phyloP scores from a whole-genome alignment of 345 rosid species.

The Eucalyptus coolabah region DNA sequence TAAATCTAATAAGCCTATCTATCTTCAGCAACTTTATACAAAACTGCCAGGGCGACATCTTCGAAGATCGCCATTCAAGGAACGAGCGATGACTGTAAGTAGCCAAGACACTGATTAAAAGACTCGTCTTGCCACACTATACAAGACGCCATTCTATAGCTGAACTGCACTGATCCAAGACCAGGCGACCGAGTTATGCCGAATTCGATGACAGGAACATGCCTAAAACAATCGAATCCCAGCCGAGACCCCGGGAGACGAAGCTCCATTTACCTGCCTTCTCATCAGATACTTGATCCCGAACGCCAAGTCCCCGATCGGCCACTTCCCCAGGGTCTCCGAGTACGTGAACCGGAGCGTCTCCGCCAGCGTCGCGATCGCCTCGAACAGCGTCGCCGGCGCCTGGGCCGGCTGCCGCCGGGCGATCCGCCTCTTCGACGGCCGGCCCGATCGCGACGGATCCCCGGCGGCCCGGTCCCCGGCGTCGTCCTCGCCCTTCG shows the following conservation, averaged over 20 bases:
- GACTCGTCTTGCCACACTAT: not conserved
- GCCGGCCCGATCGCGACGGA: constrained; percentile 36
- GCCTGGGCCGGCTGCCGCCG: constrained; percentile 85
- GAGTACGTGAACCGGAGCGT: constrained; percentile 87
- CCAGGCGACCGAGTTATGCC: not conserved
- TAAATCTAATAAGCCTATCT: not conserved
- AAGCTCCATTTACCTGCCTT: constrained; percentile 45
- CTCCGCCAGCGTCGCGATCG: constrained; percentile 73
- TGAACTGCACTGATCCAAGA: not conserved
- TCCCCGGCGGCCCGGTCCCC: constrained; percentile 17
- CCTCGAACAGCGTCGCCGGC: constrained; percentile 92
- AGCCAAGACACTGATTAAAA: not conserved
- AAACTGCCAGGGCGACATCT: not conserved
- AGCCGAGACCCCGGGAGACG: not conserved
- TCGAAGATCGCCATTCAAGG: not conserved
- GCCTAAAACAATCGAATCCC: not conserved
- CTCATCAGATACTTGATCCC: constrained; percentile 89
- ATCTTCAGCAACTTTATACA: not conserved
- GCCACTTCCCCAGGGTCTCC: constrained; percentile 98
- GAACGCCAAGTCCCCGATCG: constrained; percentile 89
- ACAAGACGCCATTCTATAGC: not conserved
- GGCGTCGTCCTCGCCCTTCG: constrained; percentile 19
- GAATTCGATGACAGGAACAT: not conserved
- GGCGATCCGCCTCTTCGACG: constrained; percentile 49
- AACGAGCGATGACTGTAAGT: not conserved